Evolutionary conservation across 352 stramenopile species (phyloP).

Genomic region (Thraustochytrium sp.): DNA sequence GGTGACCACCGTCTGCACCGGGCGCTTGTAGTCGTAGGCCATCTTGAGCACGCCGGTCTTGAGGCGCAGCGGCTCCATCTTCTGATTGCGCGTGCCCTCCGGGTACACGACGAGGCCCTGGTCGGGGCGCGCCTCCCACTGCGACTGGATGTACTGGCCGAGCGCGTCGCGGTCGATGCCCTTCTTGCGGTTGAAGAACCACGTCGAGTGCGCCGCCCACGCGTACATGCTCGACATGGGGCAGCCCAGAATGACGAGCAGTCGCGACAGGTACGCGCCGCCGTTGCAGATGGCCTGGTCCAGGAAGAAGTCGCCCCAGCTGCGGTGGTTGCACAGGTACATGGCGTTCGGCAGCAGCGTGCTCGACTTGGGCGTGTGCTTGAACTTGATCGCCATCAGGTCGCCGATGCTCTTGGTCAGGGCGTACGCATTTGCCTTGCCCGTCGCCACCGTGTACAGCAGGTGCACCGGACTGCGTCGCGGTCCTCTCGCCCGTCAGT

Average conservation of each 20-base stretch:
- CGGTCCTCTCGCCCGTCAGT: background rate
- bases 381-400: background rate
- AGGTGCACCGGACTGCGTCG: background rate
- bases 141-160: background rate
- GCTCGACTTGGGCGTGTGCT: background rate
- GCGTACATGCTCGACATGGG: conserved; percentile 41
- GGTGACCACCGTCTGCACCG: conserved; percentile 32
- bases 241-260: conserved; percentile 37
- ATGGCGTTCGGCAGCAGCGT: conserved; percentile 10
- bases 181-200: conserved; percentile 44
- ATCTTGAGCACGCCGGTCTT: conserved; percentile 44
- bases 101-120: conserved; percentile 41
- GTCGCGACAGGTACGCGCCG: conserved; percentile 34
- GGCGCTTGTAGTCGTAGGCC: conserved; percentile 39
- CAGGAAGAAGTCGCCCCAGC: conserved; percentile 45
- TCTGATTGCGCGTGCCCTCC: conserved; percentile 35
- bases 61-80: conserved; percentile 11
- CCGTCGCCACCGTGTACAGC: conserved; percentile 4
- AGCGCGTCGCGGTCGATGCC: conserved; percentile 34
- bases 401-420: conserved; percentile 38
- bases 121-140: conserved; percentile 23
- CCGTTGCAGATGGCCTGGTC: conserved; percentile 43
- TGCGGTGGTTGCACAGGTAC: conserved; percentile 45
- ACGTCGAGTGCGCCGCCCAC: conserved; percentile 24
- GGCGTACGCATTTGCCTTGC: background rate